These are phyloP conservation scores for Maudiozyma serrabonitensis DNA, from an alignment of 805 yeast genomes.

Conservation along the genomic window DNA sequence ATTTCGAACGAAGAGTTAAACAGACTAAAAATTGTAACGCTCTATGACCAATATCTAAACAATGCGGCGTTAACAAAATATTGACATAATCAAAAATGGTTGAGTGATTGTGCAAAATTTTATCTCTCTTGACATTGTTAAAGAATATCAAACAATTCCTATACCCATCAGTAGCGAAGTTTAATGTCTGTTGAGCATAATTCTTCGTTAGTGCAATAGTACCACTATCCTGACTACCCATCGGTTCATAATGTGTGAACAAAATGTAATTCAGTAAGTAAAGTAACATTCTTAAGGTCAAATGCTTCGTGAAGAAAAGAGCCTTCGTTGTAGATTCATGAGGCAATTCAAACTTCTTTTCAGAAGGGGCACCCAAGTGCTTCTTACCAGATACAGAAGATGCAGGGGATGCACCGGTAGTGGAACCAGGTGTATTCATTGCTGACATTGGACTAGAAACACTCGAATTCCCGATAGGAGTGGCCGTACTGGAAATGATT, in stretches of 20 bases:
- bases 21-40: slow-evolving; percentile 52
- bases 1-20: slow-evolving; percentile 38
- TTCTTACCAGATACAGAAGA: neutral
- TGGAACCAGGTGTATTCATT: slow-evolving; percentile 4
- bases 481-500: slow-evolving; percentile 9
- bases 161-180: slow-evolving; percentile 36
- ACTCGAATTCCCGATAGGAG: neutral
- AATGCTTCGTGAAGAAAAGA: slow-evolving; percentile 31
- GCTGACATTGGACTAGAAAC: slow-evolving; percentile 6
- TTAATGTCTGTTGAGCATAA: slow-evolving; percentile 35
- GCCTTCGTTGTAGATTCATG: slow-evolving; percentile 35
- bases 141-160: slow-evolving; percentile 35
- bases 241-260: slow-evolving; percentile 37
- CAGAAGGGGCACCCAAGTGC: slow-evolving; percentile 6
- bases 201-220: slow-evolving; percentile 28
- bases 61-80: slow-evolving; percentile 39
- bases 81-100: slow-evolving; percentile 33
- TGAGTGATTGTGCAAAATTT: slow-evolving; percentile 28
- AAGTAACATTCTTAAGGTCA: slow-evolving; percentile 38
- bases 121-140: slow-evolving; percentile 24
- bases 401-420: slow-evolving; percentile 4
- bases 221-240: slow-evolving; percentile 30
- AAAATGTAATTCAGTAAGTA: slow-evolving; percentile 43
- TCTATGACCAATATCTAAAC: slow-evolving; percentile 45
- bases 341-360: slow-evolving; percentile 30